Evolutionary conservation across 257 asterid species (phyloP).

Genomic region (Catharanthus roseus): DNA sequence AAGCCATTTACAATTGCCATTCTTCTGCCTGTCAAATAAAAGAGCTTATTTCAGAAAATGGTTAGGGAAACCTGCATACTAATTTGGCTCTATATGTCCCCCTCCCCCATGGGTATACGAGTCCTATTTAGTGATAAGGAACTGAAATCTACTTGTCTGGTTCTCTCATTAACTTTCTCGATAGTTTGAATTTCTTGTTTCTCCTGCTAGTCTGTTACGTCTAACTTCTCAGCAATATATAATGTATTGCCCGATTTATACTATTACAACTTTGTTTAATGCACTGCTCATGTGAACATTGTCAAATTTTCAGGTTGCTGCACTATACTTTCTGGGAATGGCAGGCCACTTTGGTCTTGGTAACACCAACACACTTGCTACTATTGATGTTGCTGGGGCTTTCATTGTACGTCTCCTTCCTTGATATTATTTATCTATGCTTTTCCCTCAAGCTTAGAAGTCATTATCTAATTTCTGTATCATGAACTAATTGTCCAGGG

Average conservation of each 20-base stretch:
- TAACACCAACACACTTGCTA: slow-evolving; percentile 88
- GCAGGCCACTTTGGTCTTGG: slow-evolving; percentile 94
- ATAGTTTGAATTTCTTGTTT: neutral
- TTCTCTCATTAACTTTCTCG: neutral
- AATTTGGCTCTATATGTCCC: neutral
- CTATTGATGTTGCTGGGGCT: slow-evolving; percentile 95
- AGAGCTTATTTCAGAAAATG: neutral
- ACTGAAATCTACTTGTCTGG: neutral
- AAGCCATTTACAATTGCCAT: neutral
- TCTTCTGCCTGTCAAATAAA: neutral
- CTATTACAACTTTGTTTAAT: neutral
- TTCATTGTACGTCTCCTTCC: slow-evolving; percentile 46
- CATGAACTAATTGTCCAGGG: slow-evolving; percentile 48
- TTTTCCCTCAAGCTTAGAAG: slow-evolving; percentile 4
- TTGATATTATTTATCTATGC: neutral
- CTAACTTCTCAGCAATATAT: neutral
- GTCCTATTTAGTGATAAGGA: neutral
- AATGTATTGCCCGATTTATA: neutral
- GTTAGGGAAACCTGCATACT: neutral
- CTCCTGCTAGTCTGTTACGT: neutral
- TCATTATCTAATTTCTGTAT: slow-evolving; percentile 17
- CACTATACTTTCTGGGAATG: slow-evolving; percentile 77
- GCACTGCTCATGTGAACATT: neutral
- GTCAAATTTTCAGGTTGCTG: slow-evolving; percentile 51
- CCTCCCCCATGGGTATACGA: no score